Evolutionary conservation across 345 rosid genomes (phyloP).

Genomic region (Excoecaria cochinchinensis): DNA sequence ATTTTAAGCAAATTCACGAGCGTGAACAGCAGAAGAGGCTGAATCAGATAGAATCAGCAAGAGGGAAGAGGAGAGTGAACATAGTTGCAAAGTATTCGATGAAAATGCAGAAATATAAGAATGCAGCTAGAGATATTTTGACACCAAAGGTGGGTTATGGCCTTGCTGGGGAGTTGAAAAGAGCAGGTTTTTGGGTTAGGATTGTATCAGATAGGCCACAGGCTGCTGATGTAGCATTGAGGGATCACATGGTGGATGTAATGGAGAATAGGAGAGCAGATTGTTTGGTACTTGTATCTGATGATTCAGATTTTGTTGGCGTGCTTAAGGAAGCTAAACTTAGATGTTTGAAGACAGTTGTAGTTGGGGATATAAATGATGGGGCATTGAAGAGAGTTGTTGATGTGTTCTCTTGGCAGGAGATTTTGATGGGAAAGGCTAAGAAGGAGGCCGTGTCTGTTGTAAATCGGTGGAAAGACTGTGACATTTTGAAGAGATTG

Average conservation of each 20-base stretch:
- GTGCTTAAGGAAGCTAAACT: slow-evolving; percentile 65
- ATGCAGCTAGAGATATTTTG: background rate
- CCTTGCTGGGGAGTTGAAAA: slow-evolving; percentile 51
- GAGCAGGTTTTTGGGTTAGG: slow-evolving; percentile 34
- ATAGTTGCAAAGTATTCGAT: slow-evolving; percentile 47
- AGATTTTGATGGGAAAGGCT: slow-evolving; percentile 78
- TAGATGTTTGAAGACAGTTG: slow-evolving; percentile 77
- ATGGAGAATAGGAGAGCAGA: slow-evolving; percentile 73
- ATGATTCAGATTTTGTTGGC: slow-evolving; percentile 73
- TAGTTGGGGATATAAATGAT: slow-evolving; percentile 68
- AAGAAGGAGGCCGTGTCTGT: slow-evolving; percentile 75
- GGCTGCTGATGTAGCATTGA: background rate
- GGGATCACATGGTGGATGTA: slow-evolving; percentile 58
- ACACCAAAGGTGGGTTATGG: background rate
- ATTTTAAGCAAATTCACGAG: slow-evolving; percentile 85
- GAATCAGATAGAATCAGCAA: slow-evolving; percentile 77
- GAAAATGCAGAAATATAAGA: background rate
- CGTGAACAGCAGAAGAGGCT: slow-evolving; percentile 71
- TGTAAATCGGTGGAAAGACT: slow-evolving; percentile 72
- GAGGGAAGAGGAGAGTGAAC: slow-evolving; percentile 73
- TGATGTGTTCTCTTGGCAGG: slow-evolving; percentile 83
- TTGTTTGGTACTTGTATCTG: slow-evolving; percentile 78
- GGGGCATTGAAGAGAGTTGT: slow-evolving; percentile 72
- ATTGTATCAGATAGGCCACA: background rate
- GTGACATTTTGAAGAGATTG: slow-evolving; percentile 58